phyloP scores from a whole-genome alignment of 1,139 yeast species.

The Pichia sp. region DNA sequence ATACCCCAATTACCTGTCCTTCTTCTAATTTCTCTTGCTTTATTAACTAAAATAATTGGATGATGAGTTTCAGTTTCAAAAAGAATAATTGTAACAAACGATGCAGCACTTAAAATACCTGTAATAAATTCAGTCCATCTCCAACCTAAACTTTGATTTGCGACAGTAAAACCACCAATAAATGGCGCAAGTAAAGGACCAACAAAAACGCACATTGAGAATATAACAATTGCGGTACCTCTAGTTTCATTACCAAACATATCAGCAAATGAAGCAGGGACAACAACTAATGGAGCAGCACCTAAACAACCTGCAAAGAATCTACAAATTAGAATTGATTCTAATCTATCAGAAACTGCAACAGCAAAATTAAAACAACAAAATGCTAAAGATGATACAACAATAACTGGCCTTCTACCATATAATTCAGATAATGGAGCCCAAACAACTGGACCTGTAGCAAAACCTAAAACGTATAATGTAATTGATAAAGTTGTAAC shows the following conservation, averaged over 20 bases:
- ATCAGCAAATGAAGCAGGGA: conserved; percentile 80
- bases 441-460: conserved; percentile 74
- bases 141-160: conserved; percentile 56
- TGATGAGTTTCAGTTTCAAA: conserved; percentile 61
- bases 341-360: conserved; percentile 67
- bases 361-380: conserved; percentile 60
- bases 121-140: conserved; percentile 68
- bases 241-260: conserved; percentile 54
- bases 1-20: conserved; percentile 71
- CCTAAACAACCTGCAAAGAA: conserved; percentile 73
- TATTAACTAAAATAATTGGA: conserved; percentile 50
- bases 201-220: conserved; percentile 59
- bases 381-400: conserved; percentile 50
- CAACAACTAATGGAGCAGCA: conserved; percentile 76
- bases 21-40: conserved; percentile 57
- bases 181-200: conserved; percentile 78
- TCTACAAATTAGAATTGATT: conserved; percentile 65
- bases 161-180: conserved; percentile 56
- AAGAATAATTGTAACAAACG: conserved; percentile 33
- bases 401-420: conserved; percentile 58
- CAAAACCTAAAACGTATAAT: conserved; percentile 72
- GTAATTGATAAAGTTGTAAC: conserved; percentile 63
- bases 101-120: conserved; percentile 51
- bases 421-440: conserved; percentile 74
- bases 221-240: conserved; percentile 64